Evolutionary conservation across 257 asterid species (phyloP), one percentile per base, ranked within the genome.

Genomic region (Solanum chilense): DNA sequence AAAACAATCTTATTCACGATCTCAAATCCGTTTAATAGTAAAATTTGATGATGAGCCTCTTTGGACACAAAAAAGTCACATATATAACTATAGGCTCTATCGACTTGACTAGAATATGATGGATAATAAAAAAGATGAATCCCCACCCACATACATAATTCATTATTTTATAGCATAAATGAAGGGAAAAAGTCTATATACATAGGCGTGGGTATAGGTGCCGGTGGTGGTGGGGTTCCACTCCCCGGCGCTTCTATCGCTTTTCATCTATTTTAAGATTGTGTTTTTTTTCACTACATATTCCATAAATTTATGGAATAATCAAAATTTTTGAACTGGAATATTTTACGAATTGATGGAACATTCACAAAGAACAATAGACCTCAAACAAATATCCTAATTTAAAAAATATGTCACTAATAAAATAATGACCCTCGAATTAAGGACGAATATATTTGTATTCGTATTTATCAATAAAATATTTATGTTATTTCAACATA

Each of bases 221-320:
- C 88, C 52, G 85, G 88, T 70, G 88, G 87, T 87, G 90, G 88
- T 69, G 91, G 88, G 89, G 88, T 78, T 87, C 87, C 90, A 87
- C 87, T 58, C 42, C 35, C 82, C 64, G 89, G 87, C 88, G 86
- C 89, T 83, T 52, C 85, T 41, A 49, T 87, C 84, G 6, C 77
- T 66, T 39, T 87, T 77, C 29, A 62, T 31, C 78, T 35, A 52
- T 21, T 20, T 35, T 73, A 6, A 13, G 12, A 14, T 70, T 12
- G 73, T 20, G 37, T 42, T 29, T 44, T 52, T 1, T 52, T 3
- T 16, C 23, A 3, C 7, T 16, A 52, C 18, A 16, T 52, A 9
- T 20, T 2, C 0, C n/a, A 52, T 4, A 52, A 52, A 52, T 52
- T 52, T 3, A 6, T 52, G 23, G 2, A 52, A 52, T 52, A 49